These are phyloP conservation scores for Colletotrichum chrysophilum DNA, from an alignment of 2,329 filamentous ascomycete species.

Conservation along the genomic window DNA sequence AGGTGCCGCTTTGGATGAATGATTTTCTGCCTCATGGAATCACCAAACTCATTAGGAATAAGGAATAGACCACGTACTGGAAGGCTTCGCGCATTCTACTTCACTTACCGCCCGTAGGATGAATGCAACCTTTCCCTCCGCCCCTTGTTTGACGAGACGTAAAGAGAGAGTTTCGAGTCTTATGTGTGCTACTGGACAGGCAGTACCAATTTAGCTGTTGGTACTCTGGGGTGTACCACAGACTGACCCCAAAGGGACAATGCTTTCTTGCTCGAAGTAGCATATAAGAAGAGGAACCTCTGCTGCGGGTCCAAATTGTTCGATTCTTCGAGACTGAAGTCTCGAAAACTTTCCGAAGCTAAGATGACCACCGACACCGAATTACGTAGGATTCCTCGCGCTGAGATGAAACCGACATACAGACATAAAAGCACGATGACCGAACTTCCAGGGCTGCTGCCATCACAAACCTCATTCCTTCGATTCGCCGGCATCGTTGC, in stretches of 20 bases:
- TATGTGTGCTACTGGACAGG: not conserved
- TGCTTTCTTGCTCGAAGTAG: not conserved
- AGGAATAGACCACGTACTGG: not conserved
- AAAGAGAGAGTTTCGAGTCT: not conserved
- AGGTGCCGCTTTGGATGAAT: not conserved
- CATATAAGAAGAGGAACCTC: not conserved
- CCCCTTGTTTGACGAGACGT: not conserved
- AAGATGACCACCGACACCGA: not conserved
- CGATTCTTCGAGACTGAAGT: not conserved
- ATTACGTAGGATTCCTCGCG: not conserved
- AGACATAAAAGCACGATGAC: not conserved
- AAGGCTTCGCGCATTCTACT: not conserved
- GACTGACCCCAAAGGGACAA: not conserved
- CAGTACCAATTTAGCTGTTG: not conserved
- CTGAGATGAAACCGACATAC: not conserved
- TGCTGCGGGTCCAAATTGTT: not conserved
- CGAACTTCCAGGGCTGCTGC: not conserved
- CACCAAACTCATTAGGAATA: not conserved
- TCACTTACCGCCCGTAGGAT: not conserved
- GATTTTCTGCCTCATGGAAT: not conserved
- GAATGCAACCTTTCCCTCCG: not conserved
- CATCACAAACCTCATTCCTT: not conserved
- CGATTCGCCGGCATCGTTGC: not conserved
- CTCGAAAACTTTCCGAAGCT: not conserved
- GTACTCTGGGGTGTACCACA: not conserved